Base-by-base conservation (phyloP, 2,329 filamentous ascomycete species). In the Pyrenochaeta sp. region DNA sequence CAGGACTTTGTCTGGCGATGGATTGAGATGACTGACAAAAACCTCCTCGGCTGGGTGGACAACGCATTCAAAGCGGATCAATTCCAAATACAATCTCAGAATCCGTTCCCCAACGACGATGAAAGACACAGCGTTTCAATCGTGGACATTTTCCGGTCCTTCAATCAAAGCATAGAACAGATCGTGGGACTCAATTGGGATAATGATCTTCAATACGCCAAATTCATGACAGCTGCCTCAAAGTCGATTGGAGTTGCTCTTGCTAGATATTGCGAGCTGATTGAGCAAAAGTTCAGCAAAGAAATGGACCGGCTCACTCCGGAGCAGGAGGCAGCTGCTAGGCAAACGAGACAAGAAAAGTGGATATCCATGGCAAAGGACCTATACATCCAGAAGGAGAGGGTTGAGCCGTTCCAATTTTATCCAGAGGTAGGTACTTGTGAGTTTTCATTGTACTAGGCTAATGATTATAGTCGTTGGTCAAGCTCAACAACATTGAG, bases 401-500 rank as follows among this genome's bases (percentile, higher is more conserved):
- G 92, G 71, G 86, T 94, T 27, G 93, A 96, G 64, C 94, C 94
- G 0, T 99, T 97, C 72, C 92, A 97, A 53, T 99, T 99, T 74
- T 94, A 91, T 59, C 85, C 90, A 2, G 89, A 96, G 83, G 90
- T 92, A 76, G 73, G 79, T 71, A 11, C 1, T n/a, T 4, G 18
- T 7, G 6, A 2, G 7, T 22, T 1, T 23, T 7, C 19, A 4
- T 17, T 22, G 8, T 17, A 10, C 24, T 4, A 29, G 39, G 13
- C 51, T 56, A 31, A 58, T 15, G 2, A 17, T 7, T 32, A 15
- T 15, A 96, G 89, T 96, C 92, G 4, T 88, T 99, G 61, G 91
- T 99, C 51, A 99, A 97, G 73, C 82, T 99, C 58, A 99, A 99
- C 78, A 96, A 99, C 64, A 86, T 99, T 54, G 93, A 96, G 72